Conservation (phyloP, 2,329 filamentous ascomycete genomes). For the Cryphonectria nitschkei region DNA sequence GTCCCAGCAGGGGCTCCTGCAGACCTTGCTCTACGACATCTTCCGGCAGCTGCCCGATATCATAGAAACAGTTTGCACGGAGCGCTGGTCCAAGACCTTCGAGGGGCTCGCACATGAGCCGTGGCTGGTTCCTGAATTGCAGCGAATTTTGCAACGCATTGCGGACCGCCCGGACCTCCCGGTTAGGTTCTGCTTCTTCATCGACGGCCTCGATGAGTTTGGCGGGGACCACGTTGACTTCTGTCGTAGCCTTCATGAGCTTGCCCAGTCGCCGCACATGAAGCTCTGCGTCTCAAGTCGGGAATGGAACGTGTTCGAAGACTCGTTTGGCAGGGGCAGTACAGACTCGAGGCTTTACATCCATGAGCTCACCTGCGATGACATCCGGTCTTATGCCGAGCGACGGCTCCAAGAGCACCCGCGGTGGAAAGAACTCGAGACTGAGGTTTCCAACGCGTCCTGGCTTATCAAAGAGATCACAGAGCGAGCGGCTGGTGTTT, state of each 20-base stretch:
- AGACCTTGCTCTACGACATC: neutral
- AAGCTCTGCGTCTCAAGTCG: neutral
- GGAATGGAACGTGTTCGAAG: neutral
- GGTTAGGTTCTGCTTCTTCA: neutral
- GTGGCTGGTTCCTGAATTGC: neutral
- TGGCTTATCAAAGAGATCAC: constrained; percentile 1
- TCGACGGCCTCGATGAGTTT: neutral
- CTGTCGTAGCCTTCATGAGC: neutral
- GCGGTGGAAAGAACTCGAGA: too few relatives aligned
- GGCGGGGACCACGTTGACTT: neutral
- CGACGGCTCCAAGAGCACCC: too few relatives aligned
- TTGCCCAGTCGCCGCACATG: neutral
- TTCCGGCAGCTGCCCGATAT: neutral
- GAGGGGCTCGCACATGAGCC: neutral
- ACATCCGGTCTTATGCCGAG: too few relatives aligned
- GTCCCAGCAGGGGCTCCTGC: constrained; percentile 45
- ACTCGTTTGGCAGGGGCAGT: too few relatives aligned
- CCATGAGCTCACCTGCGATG: too few relatives aligned
- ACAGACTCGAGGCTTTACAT: too few relatives aligned
- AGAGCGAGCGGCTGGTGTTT: constrained; percentile 7
- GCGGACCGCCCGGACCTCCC: too few relatives aligned
- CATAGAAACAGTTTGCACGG: neutral
- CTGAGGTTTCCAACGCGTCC: too few relatives aligned
- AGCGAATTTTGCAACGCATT: neutral
- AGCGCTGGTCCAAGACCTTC: too few relatives aligned